Evolutionary conservation across 345 rosid species (phyloP).

Genomic region (Lumnitzera littorea): DNA sequence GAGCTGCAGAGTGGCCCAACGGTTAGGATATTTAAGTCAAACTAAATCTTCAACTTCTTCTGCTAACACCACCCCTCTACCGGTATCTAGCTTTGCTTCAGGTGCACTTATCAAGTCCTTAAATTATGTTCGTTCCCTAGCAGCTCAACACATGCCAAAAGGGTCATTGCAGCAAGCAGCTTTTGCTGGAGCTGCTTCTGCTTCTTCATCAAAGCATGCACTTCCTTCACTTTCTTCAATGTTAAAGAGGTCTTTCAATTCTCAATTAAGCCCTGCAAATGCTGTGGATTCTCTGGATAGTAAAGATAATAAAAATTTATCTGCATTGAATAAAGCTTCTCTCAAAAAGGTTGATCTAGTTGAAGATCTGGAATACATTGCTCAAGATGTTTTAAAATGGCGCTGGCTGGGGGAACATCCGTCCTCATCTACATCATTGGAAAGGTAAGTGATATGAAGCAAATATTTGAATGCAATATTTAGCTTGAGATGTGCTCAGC

Average conservation of each 20-base stretch:
- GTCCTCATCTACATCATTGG: slow-evolving; percentile 42
- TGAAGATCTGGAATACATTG: slow-evolving; percentile 67
- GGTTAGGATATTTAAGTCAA: slow-evolving; percentile 38
- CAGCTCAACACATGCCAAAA: slow-evolving; percentile 77
- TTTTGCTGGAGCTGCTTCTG: slow-evolving; percentile 73
- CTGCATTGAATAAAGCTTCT: slow-evolving; percentile 60
- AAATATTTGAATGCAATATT: no score
- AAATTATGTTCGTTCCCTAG: slow-evolving; percentile 89
- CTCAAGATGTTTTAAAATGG: slow-evolving; percentile 75
- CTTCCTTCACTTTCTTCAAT: slow-evolving; percentile 74
- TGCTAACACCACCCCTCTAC: slow-evolving; percentile 53
- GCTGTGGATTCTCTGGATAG: slow-evolving; percentile 56
- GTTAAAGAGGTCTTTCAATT: slow-evolving; percentile 81
- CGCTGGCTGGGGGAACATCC: slow-evolving; percentile 77
- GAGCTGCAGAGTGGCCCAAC: slow-evolving; percentile 39
- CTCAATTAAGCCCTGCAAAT: slow-evolving; percentile 65
- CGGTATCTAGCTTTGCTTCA: slow-evolving; percentile 87
- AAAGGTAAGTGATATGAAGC: slow-evolving; percentile 43
- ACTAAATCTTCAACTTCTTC: slow-evolving; percentile 32
- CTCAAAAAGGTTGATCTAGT: slow-evolving; percentile 48
- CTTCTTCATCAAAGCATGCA: slow-evolving; percentile 63
- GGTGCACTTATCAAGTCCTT: slow-evolving; percentile 82
- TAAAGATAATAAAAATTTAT: slow-evolving; percentile 47
- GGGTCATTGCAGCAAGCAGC: slow-evolving; percentile 83
- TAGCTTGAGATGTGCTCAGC: neutral